Evolutionary conservation across 345 rosid species (phyloP).

Genomic region (Sonneratia caseolaris): DNA sequence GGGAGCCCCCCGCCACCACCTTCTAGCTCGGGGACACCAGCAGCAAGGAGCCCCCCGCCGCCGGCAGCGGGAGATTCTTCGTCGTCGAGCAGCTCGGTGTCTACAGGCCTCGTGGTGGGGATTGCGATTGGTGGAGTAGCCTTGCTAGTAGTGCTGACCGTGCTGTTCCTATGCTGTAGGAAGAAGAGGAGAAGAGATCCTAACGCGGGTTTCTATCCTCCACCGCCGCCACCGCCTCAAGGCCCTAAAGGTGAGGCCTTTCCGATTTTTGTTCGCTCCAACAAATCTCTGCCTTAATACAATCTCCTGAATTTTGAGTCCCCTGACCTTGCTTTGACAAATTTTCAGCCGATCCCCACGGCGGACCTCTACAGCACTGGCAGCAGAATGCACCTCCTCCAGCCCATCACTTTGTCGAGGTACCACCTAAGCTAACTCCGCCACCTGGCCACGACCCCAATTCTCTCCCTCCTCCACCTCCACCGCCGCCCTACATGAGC

Average conservation of each 20-base stretch:
- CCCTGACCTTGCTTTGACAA: background rate
- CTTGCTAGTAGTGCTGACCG: slow-evolving; percentile 24
- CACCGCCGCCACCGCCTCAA: slow-evolving; percentile 20
- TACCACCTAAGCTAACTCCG: slow-evolving; percentile 19
- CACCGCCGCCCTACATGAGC: slow-evolving; percentile 27
- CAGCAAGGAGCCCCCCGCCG: slow-evolving; percentile 16
- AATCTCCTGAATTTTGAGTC: background rate
- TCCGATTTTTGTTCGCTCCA: background rate
- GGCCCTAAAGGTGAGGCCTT: slow-evolving; percentile 29
- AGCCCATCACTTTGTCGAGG: slow-evolving; percentile 10
- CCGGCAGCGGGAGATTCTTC: slow-evolving; percentile 23
- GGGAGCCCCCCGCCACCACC: slow-evolving; percentile 27
- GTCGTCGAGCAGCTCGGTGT: slow-evolving; percentile 20
- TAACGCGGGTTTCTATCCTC: slow-evolving; percentile 25
- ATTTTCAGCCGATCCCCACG: slow-evolving; percentile 43
- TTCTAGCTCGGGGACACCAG: background rate
- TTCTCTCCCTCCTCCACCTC: slow-evolving; percentile 16
- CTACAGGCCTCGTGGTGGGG: slow-evolving; percentile 47
- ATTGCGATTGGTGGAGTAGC: slow-evolving; percentile 54
- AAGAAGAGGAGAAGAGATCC: slow-evolving; percentile 42
- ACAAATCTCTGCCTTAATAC: background rate
- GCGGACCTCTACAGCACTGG: slow-evolving; percentile 50
- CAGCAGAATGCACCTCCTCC: slow-evolving; percentile 48
- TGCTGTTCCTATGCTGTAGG: slow-evolving; percentile 38
- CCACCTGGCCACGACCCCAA: slow-evolving; percentile 5